Percentiles rank a stretch among this genome's conserved stretches.
phyloP scores from a whole-genome alignment of 208 protist species.

The Angomonas ambiguus region DNA sequence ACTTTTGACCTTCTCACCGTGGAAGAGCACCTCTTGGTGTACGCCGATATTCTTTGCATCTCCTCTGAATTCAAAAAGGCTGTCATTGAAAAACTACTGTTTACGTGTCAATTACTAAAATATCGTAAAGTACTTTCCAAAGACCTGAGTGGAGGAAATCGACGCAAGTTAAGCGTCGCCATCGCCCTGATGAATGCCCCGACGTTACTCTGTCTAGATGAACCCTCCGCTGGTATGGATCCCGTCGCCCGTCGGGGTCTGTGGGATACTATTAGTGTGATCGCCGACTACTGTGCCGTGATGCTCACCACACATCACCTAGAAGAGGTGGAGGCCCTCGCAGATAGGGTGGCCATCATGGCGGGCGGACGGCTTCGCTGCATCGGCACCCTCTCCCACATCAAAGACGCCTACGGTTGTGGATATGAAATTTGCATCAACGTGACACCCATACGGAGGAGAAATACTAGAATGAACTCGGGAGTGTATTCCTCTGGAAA shows the following conservation, averaged over 20 bases:
- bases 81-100: conserved; percentile 22
- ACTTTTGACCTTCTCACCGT: conserved; percentile 89
- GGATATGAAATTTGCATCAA: conserved; percentile 9
- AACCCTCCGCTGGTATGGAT: conserved; percentile 68
- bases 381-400: conserved; percentile 66
- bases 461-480: background rate
- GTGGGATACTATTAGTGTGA: conserved; percentile 35
- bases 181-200: conserved; percentile 57
- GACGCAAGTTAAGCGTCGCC: conserved; percentile 57
- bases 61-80: conserved; percentile 6
- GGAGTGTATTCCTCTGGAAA: background rate
- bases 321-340: conserved; percentile 90
- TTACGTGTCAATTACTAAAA: conserved; percentile 15
- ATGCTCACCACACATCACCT: conserved; percentile 92
- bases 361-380: conserved; percentile 66
- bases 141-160: conserved; percentile 51
- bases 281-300: conserved; percentile 59
- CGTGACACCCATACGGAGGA: background rate
- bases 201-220: conserved; percentile 50
- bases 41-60: conserved; percentile 51
- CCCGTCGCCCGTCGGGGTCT: conserved; percentile 34
- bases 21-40: conserved; percentile 87
- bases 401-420: conserved; percentile 61
- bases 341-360: conserved; percentile 75
- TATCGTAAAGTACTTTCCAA: conserved; percentile 18